Evolutionary conservation across 371 early-diverging fungal genomes (phyloP), one percentile per base, ranked within the genome.

Genomic region (Cokeromyces recurvatus): DNA sequence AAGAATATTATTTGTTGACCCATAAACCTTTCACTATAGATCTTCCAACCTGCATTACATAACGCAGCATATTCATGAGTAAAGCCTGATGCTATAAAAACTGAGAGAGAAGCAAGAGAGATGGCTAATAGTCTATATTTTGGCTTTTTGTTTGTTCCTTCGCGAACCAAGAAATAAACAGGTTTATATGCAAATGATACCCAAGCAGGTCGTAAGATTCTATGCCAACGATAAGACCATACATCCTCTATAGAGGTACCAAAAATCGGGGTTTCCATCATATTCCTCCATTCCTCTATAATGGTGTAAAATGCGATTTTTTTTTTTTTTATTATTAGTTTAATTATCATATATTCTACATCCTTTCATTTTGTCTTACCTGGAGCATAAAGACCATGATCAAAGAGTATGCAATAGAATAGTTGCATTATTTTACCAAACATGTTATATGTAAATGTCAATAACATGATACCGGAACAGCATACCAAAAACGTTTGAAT

Each of bases 1-100:
- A 68, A 68, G 43, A 64, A 68, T 1, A 50, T 22, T 24, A 55
- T 32, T 17, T 68, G 59, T n/a, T 64, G 57, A 14, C 65, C 65
- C 29, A 62, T 29, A 29, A 55, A 62, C n/a, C 40, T 32, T 12
- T 55, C 37, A 4, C 40, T 37, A 19, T 62, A 68, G 10, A 55
- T 29, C 16, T 42, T 14, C 62, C 62, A 68, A 16, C 65, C 62
- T 15, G 62, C 44, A 32, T 62, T 62, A 39, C 54, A 55, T 22
- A 59, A 32, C 7, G 59, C 49, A 5, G 50, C 43, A 43, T 62
- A 68, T 38, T 64, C 65, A 32, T 68, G 65, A 36, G 59, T 62
- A 5, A 56, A 16, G 1, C 65, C 65, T 4, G 62, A 62, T 2
- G 53, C 43, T 2, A 52, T 25, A 49, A 68, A 68, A 12, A 68